Conservation (phyloP, 108 stramenopile genomes). For the Fragilaria crotonensis region DNA sequence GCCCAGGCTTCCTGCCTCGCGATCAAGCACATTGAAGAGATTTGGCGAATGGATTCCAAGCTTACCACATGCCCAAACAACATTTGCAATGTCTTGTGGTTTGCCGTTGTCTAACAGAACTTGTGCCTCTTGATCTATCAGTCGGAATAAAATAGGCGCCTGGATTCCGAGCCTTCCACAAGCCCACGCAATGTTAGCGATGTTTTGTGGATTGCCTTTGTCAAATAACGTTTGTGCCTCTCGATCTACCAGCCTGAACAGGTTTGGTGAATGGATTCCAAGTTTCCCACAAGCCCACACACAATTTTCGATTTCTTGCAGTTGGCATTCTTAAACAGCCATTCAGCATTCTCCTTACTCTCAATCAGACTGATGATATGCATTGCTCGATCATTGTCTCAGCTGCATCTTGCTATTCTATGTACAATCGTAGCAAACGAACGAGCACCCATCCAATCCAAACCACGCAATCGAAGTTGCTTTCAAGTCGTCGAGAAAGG, state of each 20-base stretch:
- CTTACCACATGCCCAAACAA: too few relatives aligned
- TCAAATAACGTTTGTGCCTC: neutral
- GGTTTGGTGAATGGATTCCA: too few relatives aligned
- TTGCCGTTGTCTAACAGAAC: too few relatives aligned
- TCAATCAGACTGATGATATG: too few relatives aligned
- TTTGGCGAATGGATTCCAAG: too few relatives aligned
- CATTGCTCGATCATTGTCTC: too few relatives aligned
- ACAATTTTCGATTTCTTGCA: slow-evolving; percentile 13
- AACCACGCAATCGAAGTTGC: neutral
- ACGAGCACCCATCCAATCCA: slow-evolving; percentile 9
- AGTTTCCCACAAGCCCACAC: slow-evolving; percentile 16
- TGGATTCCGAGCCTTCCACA: slow-evolving; percentile 11
- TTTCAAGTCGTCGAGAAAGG: slow-evolving; percentile 6
- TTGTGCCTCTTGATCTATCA: too few relatives aligned
- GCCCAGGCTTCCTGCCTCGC: too few relatives aligned
- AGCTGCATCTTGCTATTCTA: slow-evolving; percentile 12
- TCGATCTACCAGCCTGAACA: slow-evolving; percentile 1
- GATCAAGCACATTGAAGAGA: too few relatives aligned
- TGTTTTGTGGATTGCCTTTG: slow-evolving; percentile 2
- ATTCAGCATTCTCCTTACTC: too few relatives aligned
- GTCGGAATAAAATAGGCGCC: slow-evolving; percentile 1
- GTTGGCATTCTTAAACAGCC: slow-evolving; percentile 5
- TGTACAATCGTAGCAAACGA: slow-evolving; percentile 7
- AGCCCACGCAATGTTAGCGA: slow-evolving; percentile 17
- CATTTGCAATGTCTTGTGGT: too few relatives aligned